Conservation (phyloP, 2,329 filamentous ascomycete genomes). For the Cordyceps cateniannulata region DNA sequence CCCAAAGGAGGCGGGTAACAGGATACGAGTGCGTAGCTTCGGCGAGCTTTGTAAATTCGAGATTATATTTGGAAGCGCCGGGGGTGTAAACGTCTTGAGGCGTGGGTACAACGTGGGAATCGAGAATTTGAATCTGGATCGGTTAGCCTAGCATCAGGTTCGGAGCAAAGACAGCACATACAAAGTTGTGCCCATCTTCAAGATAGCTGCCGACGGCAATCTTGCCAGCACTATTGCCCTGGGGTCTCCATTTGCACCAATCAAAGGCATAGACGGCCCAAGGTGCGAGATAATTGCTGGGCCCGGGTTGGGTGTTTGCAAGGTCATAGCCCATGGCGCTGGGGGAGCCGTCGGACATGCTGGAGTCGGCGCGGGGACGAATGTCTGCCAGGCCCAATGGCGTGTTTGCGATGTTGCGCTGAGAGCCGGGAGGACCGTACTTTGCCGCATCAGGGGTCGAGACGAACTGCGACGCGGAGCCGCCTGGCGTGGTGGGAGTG, state of each 20-base stretch:
- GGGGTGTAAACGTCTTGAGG: slow-evolving; percentile 62
- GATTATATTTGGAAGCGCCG: slow-evolving; percentile 63
- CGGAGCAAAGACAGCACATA: slow-evolving; percentile 36
- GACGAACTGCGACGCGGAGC: slow-evolving; percentile 57
- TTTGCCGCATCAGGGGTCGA: slow-evolving; percentile 47
- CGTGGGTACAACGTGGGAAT: slow-evolving; percentile 71
- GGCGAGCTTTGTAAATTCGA: slow-evolving; percentile 89
- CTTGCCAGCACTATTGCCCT: slow-evolving; percentile 77
- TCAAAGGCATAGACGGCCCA: slow-evolving; percentile 97
- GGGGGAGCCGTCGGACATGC: slow-evolving; percentile 63
- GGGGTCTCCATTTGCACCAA: slow-evolving; percentile 97
- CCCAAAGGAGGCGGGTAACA: slow-evolving; percentile 91
- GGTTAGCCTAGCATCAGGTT: not conserved
- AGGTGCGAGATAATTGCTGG: slow-evolving; percentile 88
- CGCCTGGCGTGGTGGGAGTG: slow-evolving; percentile 58
- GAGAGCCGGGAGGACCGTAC: slow-evolving; percentile 51
- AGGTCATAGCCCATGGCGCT: slow-evolving; percentile 60
- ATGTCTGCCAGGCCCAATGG: slow-evolving; percentile 90
- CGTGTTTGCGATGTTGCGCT: slow-evolving; percentile 67
- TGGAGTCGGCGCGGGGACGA: slow-evolving; percentile 76
- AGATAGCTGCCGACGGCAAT: slow-evolving; percentile 93
- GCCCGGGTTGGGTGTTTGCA: slow-evolving; percentile 58
- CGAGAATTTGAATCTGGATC: slow-evolving; percentile 86
- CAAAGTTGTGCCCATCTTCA: slow-evolving; percentile 97
- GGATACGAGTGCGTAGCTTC: slow-evolving; percentile 98